phyloP scores from a whole-genome alignment of 495 filamentous ascomycete genomes.

The Xylaria sp. region DNA sequence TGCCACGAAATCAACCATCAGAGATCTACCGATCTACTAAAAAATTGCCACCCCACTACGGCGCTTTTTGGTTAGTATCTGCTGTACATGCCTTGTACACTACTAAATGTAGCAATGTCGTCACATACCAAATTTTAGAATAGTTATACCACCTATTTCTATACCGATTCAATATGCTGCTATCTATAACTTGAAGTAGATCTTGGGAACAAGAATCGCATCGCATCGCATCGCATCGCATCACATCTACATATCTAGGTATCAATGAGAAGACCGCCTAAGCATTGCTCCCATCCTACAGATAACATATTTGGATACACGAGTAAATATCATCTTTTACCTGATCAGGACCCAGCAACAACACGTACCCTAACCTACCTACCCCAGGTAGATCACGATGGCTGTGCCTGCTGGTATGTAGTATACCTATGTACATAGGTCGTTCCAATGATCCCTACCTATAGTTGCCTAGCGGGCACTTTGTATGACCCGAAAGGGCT shows the following conservation, averaged over 20 bases:
- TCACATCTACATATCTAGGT: too few relatives aligned
- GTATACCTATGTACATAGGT: too few relatives aligned
- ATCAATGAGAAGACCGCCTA: background rate
- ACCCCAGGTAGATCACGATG: background rate
- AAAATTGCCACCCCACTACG: background rate
- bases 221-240: too few relatives aligned
- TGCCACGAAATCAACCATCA: background rate
- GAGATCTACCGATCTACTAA: background rate
- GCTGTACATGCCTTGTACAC: background rate
- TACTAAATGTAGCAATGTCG: constrained; percentile 6
- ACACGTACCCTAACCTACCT: too few relatives aligned
- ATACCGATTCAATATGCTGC: background rate
- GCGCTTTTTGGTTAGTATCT: background rate
- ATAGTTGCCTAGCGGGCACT: background rate
- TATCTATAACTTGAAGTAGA: background rate
- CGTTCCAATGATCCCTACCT: background rate
- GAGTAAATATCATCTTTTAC: background rate
- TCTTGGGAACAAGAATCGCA: too few relatives aligned
- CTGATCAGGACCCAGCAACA: background rate
- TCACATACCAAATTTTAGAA: background rate
- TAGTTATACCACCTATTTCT: background rate
- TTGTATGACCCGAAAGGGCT: constrained; percentile 18
- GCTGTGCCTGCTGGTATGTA: constrained; percentile 1
- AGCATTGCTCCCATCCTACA: background rate
- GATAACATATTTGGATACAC: background rate